Evolutionary conservation across 805 yeast genomes (phyloP), one percentile per base, ranked within the genome.

Genomic region (Scheffersomyces stipitis): DNA sequence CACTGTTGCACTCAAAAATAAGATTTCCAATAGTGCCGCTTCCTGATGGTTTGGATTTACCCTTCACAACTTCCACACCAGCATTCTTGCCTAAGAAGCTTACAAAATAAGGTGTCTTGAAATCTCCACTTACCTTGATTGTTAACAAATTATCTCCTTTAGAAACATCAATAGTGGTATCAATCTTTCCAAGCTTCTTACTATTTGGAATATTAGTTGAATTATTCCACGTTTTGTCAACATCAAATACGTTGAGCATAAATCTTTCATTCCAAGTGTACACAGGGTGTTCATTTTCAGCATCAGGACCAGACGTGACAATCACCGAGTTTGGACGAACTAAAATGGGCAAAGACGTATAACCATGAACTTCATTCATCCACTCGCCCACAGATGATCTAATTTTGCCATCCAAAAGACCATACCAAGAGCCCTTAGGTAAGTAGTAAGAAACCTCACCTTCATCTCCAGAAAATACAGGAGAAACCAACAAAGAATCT

Each of bases 321-420:
- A 42, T 22, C 12, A 27, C 44, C 5, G 41, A 39, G 31, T 36
- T 31, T 7, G 22, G 28, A 14, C 23, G 31, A 18, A 42, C 44
- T n/a, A 42, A 30, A 26, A 42, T 18, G n/a, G 44, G 45, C 36
- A 42, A 36, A 6, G 44, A 33, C 33, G 30, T 20, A 38, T 39
- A 39, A 34, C 35, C 32, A 30, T 42, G 43, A 9, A 22, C 28
- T 20, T 42, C 44, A 22, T 17, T 27, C 13, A 42, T 5, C 37
- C 37, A 39, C 27, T 33, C 38, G 2, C 43, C 45, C 7, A 10
- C 10, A 20, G 24, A 20, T 7, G 7, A 7, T 20, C 24, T 20
- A 10, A 20, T 20, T 10, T 20, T 10, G 7, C 24, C 24, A 20
- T 20, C 10, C 10, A 20, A 20, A 20, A 10, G 24, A 10, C 24